Percentiles rank a stretch among this genome's conserved stretches.
phyloP scores from a whole-genome alignment of 1,284 basidiomycete species.

The Phlebopus sp. region DNA sequence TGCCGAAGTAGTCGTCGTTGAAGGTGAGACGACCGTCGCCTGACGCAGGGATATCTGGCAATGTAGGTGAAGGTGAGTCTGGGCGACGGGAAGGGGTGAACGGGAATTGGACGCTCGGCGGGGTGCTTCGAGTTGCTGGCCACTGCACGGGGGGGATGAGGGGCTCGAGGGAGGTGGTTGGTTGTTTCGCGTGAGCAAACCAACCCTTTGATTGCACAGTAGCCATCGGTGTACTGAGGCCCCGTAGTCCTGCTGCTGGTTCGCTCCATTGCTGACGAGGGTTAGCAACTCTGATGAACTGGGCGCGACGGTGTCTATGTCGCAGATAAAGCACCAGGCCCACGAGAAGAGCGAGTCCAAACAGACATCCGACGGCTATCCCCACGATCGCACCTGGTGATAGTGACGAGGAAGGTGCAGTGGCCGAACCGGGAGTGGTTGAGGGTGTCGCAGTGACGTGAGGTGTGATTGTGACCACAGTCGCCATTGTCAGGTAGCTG shows the following conservation, averaged over 20 bases:
- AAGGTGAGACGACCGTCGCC: conserved; percentile 1
- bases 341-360: conserved; percentile 17
- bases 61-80: background rate
- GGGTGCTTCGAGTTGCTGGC: background rate
- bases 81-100: conserved; percentile 4
- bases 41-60: background rate
- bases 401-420: conserved; percentile 1
- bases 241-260: background rate
- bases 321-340: conserved; percentile 16
- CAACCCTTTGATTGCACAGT: background rate
- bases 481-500: conserved; percentile 16
- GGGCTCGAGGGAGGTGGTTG: conserved; percentile 25
- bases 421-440: background rate
- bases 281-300: conserved; percentile 22
- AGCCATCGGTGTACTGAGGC: background rate
- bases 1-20: background rate
- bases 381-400: conserved; percentile 16
- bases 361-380: conserved; percentile 23
- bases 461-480: conserved; percentile 8
- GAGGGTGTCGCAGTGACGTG: conserved; percentile 6
- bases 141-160: conserved; percentile 15
- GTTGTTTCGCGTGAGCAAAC: conserved; percentile 11
- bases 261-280: conserved; percentile 1
- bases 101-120: background rate
- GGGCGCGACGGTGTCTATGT: conserved; percentile 8